Evolutionary conservation across 78 protist genomes (phyloP).

Genomic region (Dictyostelium firmibasis): DNA sequence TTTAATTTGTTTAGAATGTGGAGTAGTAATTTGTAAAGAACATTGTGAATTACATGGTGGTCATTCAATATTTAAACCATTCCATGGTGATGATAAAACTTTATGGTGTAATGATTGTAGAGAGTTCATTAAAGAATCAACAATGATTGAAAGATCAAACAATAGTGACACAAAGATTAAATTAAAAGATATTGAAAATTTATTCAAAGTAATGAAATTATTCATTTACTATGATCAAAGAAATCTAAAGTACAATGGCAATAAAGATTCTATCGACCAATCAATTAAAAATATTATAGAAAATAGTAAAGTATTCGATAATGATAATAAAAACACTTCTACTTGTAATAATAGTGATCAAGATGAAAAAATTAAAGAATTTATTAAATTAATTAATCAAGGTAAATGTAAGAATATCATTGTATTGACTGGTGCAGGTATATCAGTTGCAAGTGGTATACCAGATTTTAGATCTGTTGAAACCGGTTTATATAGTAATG

Average conservation of each 20-base stretch:
- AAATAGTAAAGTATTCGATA: neutral
- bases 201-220: neutral
- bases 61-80: neutral
- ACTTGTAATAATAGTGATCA: neutral
- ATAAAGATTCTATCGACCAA: neutral
- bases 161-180: neutral
- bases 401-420: constrained; percentile 72
- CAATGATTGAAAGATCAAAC: neutral
- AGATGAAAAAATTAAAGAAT: neutral
- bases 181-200: neutral
- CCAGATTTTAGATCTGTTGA: constrained; percentile 94
- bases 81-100: neutral
- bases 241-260: neutral
- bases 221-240: neutral
- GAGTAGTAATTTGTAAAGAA: neutral
- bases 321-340: neutral
- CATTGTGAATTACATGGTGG: neutral
- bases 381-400: constrained; percentile 29
- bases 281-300: neutral
- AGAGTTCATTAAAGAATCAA: neutral
- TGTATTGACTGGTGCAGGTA: constrained; percentile 75
- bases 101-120: neutral
- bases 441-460: constrained; percentile 88
- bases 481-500: constrained; percentile 90
- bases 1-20: neutral